Evolutionary conservation across 1,284 basidiomycete species (phyloP), one percentile per base, ranked within the genome.

Genomic region (Ganoderma lingzhi): DNA sequence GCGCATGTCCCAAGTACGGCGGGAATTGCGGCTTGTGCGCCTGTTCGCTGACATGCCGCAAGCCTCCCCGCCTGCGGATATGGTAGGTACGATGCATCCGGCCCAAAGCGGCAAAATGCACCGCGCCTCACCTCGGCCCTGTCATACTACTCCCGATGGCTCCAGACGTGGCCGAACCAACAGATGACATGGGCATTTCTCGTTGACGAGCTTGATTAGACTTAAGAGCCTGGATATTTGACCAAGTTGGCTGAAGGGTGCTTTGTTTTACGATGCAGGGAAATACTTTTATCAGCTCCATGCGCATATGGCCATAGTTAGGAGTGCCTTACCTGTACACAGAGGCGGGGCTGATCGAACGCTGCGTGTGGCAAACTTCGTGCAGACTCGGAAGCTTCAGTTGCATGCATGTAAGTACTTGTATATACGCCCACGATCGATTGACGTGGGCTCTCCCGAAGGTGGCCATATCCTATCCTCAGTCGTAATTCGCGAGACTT

Each of bases 71-170:
- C 39, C n/a, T 30, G 28, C 65, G 45, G 12, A 51, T 62, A 23
- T 44, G 37, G 65, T 30, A 53, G 32, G 30, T 35, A 8, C n/a
- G 10, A 45, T 66, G 39, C 59, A 62, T 66, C 23, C 51, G 19
- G 37, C 65, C 61, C 51, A 62, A 66, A 41, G 30, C 30, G 65
- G 60, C 30, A 55, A 44, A 9, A 41, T 58, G 41, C 65, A 55
- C 23, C 53, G 28, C 65, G 61, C 60, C 65, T 55, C 53, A 56
- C 9, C 60, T 66, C 65, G 60, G 37, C 17, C 15, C 56, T 35
- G 37, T 15, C 56, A 58, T 58, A 32, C 56, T 6, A 10, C 35
- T 55, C 53, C 28, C 28, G 53, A n/a, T 23, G n/a, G 45, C 45
- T 48, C n/a, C 9, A 48, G 45, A 8, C 45, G 10, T n/a, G 45